These are phyloP conservation scores for Scytalidium lignicola DNA, from an alignment of 2,329 filamentous ascomycete species.

Conservation along the genomic window DNA sequence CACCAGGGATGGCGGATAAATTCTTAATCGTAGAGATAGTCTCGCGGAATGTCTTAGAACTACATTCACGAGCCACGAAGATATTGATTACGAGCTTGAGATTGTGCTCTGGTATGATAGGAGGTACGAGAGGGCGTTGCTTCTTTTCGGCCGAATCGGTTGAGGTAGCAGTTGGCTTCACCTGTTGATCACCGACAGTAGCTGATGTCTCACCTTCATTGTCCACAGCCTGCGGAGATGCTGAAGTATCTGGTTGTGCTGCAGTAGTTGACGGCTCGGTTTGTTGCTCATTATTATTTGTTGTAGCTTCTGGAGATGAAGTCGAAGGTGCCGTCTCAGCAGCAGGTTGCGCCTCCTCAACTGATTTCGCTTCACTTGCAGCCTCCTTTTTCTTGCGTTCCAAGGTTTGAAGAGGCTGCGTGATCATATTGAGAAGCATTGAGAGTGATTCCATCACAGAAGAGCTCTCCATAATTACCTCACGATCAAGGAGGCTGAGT, in stretches of 20 bases:
- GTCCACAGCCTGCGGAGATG: not conserved
- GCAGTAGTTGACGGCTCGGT: slow-evolving; percentile 9
- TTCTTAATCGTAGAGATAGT: slow-evolving; percentile 99
- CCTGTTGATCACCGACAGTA: slow-evolving; percentile 14
- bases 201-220: slow-evolving; percentile 15
- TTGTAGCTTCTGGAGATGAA: slow-evolving; percentile 1
- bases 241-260: slow-evolving; percentile 2
- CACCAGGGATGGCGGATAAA: slow-evolving; percentile 84
- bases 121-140: slow-evolving; percentile 61
- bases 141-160: slow-evolving; percentile 24
- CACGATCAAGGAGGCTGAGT: slow-evolving; percentile 82
- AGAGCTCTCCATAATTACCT: slow-evolving; percentile 95
- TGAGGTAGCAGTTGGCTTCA: slow-evolving; percentile 19
- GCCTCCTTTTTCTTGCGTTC: slow-evolving; percentile 79
- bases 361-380: slow-evolving; percentile 47
- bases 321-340: not conserved
- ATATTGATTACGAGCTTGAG: slow-evolving; percentile 94
- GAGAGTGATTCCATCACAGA: slow-evolving; percentile 92
- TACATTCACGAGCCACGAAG: slow-evolving; percentile 91
- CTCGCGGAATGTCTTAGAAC: slow-evolving; percentile 95
- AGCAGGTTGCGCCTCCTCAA: slow-evolving; percentile 17
- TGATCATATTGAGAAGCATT: slow-evolving; percentile 80
- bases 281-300: slow-evolving; percentile 10
- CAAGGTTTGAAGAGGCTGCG: slow-evolving; percentile 74
- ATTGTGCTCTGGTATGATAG: slow-evolving; percentile 82